These are phyloP conservation scores for Salix brachista DNA, from an alignment of 345 rosid species.

Conservation along the genomic window DNA sequence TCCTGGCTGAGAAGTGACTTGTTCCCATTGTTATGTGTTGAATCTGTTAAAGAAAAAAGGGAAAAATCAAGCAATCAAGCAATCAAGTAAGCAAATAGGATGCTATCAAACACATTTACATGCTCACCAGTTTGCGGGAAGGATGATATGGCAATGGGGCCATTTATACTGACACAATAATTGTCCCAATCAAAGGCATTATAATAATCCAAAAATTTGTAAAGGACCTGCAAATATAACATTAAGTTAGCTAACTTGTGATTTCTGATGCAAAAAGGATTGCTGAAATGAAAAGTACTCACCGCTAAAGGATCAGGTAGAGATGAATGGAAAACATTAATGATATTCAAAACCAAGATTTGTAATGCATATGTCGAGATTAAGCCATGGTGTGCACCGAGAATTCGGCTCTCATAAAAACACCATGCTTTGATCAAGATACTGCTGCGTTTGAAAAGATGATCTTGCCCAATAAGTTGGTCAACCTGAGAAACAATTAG, in stretches of 20 bases:
- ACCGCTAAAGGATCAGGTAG: conserved; percentile 28
- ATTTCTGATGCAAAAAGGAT: neutral
- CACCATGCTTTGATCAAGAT: conserved; percentile 39
- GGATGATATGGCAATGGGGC: conserved; percentile 61
- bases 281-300: neutral
- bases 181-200: conserved; percentile 98
- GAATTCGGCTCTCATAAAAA: conserved; percentile 39
- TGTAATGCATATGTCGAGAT: conserved; percentile 34
- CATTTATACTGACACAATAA: conserved; percentile 75
- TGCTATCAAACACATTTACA: neutral
- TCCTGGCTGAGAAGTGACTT: conserved; percentile 61
- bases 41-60: conserved; percentile 38
- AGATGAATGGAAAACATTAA: conserved; percentile 24
- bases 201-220: conserved; percentile 83
- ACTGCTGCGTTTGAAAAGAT: conserved; percentile 24
- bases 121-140: conserved; percentile 51
- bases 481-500: conserved; percentile 22
- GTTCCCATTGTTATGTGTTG: conserved; percentile 50
- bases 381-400: conserved; percentile 38
- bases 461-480: conserved; percentile 24
- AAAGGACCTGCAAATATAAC: conserved; percentile 52
- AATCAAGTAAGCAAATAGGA: neutral
- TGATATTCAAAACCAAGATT: conserved; percentile 21
- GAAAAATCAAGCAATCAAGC: conserved; percentile 13
- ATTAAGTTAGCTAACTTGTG: neutral